Percentiles rank a stretch among this genome's conserved stretches.
phyloP scores from a whole-genome alignment of 305 asterid genomes.

The Fraxinus platypoda region DNA sequence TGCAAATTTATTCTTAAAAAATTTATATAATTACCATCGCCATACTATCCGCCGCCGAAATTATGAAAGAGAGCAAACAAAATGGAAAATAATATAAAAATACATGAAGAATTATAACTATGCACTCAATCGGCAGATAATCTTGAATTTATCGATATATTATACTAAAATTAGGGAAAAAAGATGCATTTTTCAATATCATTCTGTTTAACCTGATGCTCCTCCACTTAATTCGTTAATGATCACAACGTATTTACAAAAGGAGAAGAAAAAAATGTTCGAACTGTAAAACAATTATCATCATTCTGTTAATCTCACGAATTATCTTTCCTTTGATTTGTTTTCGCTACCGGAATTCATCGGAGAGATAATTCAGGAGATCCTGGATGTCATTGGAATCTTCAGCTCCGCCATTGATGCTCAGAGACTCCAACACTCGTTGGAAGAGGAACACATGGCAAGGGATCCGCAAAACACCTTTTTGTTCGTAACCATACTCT shows the following conservation, averaged over 20 bases:
- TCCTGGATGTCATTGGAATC: constrained; percentile 39
- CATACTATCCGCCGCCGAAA: neutral
- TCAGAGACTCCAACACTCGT: constrained; percentile 67
- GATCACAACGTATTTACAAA: constrained; percentile 33
- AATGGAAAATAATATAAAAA: neutral
- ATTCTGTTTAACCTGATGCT: neutral
- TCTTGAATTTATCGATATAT: neutral
- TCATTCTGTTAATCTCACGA: neutral
- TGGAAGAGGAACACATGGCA: constrained; percentile 67
- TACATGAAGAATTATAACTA: neutral
- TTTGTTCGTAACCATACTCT: constrained; percentile 71
- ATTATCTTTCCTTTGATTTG: neutral
- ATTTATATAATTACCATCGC: neutral
- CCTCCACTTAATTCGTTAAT: constrained; percentile 20
- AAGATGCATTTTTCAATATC: neutral
- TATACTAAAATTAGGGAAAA: neutral
- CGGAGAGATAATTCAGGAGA: constrained; percentile 40
- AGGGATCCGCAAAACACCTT: constrained; percentile 72
- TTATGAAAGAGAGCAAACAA: neutral
- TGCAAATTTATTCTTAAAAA: no score
- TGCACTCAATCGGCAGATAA: no score
- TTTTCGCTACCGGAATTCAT: constrained; percentile 16
- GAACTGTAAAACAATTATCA: neutral
- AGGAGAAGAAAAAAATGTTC: constrained; percentile 6
- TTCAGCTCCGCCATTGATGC: constrained; percentile 21